These are phyloP conservation scores for Phaeosphaeriaceae sp. DNA, from an alignment of 2,329 filamentous ascomycete species.

Conservation along the genomic window DNA sequence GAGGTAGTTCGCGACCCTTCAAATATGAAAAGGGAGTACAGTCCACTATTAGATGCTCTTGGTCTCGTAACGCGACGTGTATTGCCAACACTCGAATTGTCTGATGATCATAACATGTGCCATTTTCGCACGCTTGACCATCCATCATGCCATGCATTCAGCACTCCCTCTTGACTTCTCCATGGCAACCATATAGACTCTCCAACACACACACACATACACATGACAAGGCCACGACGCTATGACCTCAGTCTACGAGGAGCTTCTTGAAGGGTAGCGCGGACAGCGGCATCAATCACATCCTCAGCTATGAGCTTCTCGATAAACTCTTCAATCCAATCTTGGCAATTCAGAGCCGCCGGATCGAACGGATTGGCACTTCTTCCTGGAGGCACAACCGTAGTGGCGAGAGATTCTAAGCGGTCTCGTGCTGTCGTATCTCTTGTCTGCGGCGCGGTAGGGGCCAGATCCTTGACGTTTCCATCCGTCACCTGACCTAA, in stretches of 20 bases:
- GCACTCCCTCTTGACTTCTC: too few relatives aligned
- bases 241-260: neutral
- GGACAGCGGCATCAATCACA: neutral
- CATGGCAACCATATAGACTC: too few relatives aligned
- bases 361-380: neutral
- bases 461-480: neutral
- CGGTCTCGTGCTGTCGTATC: neutral
- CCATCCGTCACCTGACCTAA: neutral
- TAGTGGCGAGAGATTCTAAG: neutral
- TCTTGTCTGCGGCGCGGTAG: neutral
- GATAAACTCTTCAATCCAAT: neutral
- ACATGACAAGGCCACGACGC: too few relatives aligned
- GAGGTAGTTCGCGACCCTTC: too few relatives aligned
- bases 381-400: neutral
- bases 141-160: too few relatives aligned
- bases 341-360: neutral
- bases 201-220: too few relatives aligned
- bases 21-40: too few relatives aligned
- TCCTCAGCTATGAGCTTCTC: neutral
- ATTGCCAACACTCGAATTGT: too few relatives aligned
- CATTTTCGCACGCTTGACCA: too few relatives aligned
- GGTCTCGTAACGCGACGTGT: too few relatives aligned
- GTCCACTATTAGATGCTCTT: too few relatives aligned
- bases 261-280: neutral
- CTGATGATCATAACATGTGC: too few relatives aligned